Percentiles rank a stretch among this genome's conserved stretches.
phyloP scores from a whole-genome alignment of 2,329 filamentous ascomycete genomes.

The Dothideomycetes sp. region DNA sequence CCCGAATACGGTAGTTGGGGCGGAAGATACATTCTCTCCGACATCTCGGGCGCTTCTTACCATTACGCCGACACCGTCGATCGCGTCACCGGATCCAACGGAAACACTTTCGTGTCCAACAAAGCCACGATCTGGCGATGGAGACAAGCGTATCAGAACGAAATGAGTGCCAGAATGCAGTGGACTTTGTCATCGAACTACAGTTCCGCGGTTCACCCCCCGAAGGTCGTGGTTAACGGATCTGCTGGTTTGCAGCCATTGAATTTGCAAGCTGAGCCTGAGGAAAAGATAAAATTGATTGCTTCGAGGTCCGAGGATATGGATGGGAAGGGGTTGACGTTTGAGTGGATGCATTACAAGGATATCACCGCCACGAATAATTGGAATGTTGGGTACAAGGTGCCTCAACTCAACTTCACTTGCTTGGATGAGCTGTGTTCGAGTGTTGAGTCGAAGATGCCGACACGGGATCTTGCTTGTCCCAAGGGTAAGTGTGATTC shows the following conservation, averaged over 20 bases:
- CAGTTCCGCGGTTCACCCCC: constrained; percentile 37
- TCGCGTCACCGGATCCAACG: constrained; percentile 27
- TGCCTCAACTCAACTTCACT: constrained; percentile 28
- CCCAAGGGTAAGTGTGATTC: constrained; percentile 34
- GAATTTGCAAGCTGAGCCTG: constrained; percentile 34
- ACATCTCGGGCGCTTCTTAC: constrained; percentile 26
- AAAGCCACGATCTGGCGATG: constrained; percentile 47
- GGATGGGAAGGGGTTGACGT: constrained; percentile 34
- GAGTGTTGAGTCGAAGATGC: constrained; percentile 19
- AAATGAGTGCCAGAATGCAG: constrained; percentile 41
- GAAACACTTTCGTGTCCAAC: constrained; percentile 31
- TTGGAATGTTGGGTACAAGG: constrained; percentile 30
- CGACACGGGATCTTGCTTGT: constrained; percentile 23
- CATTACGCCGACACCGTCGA: constrained; percentile 33
- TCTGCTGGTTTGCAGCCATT: constrained; percentile 30
- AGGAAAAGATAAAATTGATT: constrained; percentile 34
- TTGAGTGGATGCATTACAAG: constrained; percentile 44
- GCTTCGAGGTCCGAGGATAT: constrained; percentile 40
- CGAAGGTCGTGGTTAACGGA: constrained; percentile 37
- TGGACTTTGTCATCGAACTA: constrained; percentile 35
- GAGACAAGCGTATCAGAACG: constrained; percentile 43
- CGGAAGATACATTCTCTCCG: constrained; percentile 35
- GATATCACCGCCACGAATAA: constrained; percentile 35
- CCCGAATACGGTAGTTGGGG: constrained; percentile 44
- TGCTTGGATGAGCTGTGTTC: constrained; percentile 25